These are phyloP conservation scores for Boletus speciosus DNA, from an alignment of 768 basidiomycete genomes.

Conservation along the genomic window DNA sequence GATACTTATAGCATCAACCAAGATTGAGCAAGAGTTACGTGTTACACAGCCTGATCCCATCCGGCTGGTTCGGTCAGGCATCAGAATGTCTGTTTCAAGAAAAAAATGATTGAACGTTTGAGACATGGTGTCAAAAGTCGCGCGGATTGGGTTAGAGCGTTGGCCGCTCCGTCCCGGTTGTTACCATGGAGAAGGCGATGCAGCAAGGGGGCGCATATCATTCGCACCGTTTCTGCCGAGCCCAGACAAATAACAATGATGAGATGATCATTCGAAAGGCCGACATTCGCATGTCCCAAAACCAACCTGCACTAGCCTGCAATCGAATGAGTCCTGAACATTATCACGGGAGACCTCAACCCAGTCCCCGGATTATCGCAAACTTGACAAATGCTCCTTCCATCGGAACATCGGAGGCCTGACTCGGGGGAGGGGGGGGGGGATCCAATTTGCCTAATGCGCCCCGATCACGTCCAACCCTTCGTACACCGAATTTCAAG, in stretches of 20 bases:
- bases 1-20: constrained; percentile 1
- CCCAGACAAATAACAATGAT: neutral
- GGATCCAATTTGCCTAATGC: neutral
- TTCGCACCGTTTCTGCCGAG: neutral
- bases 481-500: neutral
- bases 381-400: too few species aligned
- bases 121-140: neutral
- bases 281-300: neutral
- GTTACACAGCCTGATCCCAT: neutral
- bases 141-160: neutral
- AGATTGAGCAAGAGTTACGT: neutral
- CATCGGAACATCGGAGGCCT: neutral
- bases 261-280: too few species aligned
- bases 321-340: neutral
- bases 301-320: neutral
- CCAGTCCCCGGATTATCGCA: too few species aligned
- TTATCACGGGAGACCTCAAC: too few species aligned
- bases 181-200: constrained; percentile 3
- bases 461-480: neutral
- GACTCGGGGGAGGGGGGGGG: neutral
- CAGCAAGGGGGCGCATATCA: neutral
- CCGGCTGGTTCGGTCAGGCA: neutral
- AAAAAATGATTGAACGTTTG: constrained; percentile 12
- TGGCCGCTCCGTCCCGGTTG: neutral
- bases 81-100: neutral